These are phyloP conservation scores for Lipomyces japonicus DNA, from an alignment of 805 yeast genomes.

Conservation along the genomic window DNA sequence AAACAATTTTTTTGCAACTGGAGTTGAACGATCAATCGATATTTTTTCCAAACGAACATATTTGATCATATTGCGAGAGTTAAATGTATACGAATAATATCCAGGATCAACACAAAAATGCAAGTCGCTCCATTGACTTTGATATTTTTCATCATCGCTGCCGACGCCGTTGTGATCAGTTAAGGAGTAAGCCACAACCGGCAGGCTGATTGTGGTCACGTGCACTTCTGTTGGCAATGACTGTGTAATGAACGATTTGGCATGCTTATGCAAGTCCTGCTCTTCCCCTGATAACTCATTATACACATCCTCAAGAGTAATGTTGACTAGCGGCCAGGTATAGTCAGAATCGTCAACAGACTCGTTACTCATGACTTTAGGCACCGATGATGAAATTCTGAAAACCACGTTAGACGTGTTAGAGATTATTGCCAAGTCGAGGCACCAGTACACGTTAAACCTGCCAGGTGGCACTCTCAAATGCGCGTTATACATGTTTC, in stretches of 20 bases:
- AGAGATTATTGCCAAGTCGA: neutral
- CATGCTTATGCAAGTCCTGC: neutral
- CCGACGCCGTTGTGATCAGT: neutral
- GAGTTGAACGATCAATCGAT: too few species aligned
- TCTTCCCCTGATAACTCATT: neutral
- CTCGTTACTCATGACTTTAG: neutral
- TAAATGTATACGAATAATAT: too few species aligned
- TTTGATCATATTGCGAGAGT: too few species aligned
- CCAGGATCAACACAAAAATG: constrained; percentile 1
- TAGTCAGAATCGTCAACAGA: neutral
- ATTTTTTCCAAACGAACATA: too few species aligned
- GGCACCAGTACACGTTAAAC: neutral
- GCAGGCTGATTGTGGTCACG: neutral
- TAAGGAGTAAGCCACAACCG: neutral
- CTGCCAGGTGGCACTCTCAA: neutral
- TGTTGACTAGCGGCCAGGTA: neutral
- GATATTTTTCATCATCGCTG: neutral
- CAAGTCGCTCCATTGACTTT: neutral
- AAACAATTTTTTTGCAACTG: too few species aligned
- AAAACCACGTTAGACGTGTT: neutral
- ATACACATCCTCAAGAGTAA: neutral
- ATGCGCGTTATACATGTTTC: neutral
- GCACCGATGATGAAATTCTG: neutral
- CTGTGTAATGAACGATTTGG: neutral
- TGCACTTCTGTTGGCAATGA: neutral